Evolutionary conservation across 2,329 filamentous ascomycete species (phyloP), one percentile per base, ranked within the genome.

Genomic region (Cytospora piceicola): DNA sequence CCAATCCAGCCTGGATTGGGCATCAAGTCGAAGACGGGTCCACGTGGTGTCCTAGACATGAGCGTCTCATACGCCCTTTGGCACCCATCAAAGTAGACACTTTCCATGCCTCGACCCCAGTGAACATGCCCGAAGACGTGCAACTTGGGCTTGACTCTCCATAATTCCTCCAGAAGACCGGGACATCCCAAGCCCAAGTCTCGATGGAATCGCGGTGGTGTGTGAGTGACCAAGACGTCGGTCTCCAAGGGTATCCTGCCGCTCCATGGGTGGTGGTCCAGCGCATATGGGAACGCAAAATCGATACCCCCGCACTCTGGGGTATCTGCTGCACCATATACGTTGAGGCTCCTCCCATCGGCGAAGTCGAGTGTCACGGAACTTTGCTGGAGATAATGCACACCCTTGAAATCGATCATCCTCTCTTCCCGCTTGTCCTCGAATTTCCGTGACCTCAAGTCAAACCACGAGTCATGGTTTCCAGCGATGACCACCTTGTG

Each of bases 51-150:
- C 14, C 77, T 77, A 1, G 79, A 77, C 73, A 85, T 77, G 29
- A 92, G 81, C n/a, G 81, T 79, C 77, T 94, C 92, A 77, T 92
- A 93, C 1, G 85, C 84, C 36, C 79, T 79, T 76, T 96, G 92
- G 67, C 87, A 85, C 30, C 88, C 84, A 75, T 95, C 92, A 83
- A 91, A 96, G 77, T 87, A 90, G 12, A 91, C 83, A 0, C 87
- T 77, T 72, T 93, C 88, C 53, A 80, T 81, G 20, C 93, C 93
- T 55, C 90, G 85, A 11, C 87, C 91, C 73, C 84, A 90, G 78
- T 97, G 93, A 29, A 94, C 85, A 76, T 97, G 93, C 0, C 93
- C 93, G 75, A 95, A 96, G 57, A 96, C 84, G 76, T 96, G 92
- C 17, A 96, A 79, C 15, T 81, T 81, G 0, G 93, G 93, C 68